Evolutionary conservation across 2,329 filamentous ascomycete genomes (phyloP).

Genomic region (Lachnellula occidentalis): DNA sequence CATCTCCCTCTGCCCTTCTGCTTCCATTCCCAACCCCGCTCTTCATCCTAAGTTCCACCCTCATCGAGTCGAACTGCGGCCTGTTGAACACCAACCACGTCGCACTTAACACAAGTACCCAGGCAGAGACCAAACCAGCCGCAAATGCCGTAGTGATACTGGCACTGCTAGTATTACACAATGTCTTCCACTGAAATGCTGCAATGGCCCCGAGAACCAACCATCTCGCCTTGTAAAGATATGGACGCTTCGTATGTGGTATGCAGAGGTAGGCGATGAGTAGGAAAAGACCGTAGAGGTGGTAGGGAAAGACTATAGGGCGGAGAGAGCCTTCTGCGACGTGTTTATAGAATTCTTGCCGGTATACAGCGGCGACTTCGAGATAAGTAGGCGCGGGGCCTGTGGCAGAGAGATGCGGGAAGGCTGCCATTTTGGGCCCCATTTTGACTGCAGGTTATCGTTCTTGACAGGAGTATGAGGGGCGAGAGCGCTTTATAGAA

Average conservation of each 20-base stretch:
- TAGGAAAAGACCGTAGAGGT: constrained; percentile 42
- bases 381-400: constrained; percentile 14
- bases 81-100: constrained; percentile 48
- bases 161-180: constrained; percentile 41
- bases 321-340: constrained; percentile 36
- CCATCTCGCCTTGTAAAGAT: constrained; percentile 47
- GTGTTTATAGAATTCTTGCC: constrained; percentile 33
- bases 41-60: constrained; percentile 28
- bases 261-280: constrained; percentile 50
- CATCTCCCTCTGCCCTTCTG: not conserved
- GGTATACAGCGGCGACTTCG: constrained; percentile 31
- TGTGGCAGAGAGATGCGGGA: constrained; percentile 20
- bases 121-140: constrained; percentile 44
- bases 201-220: constrained; percentile 41
- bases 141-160: constrained; percentile 48
- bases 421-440: constrained; percentile 14
- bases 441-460: constrained; percentile 7
- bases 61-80: constrained; percentile 52
- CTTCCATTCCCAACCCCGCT: constrained; percentile 18
- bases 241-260: constrained; percentile 45
- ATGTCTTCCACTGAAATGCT: constrained; percentile 40
- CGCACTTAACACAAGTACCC: constrained; percentile 45
- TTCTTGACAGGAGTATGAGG: not conserved
- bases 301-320: constrained; percentile 49
- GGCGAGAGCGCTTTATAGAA: not conserved